Base-by-base conservation (phyloP, 306 rosid species). In the Lagenaria siceraria region DNA sequence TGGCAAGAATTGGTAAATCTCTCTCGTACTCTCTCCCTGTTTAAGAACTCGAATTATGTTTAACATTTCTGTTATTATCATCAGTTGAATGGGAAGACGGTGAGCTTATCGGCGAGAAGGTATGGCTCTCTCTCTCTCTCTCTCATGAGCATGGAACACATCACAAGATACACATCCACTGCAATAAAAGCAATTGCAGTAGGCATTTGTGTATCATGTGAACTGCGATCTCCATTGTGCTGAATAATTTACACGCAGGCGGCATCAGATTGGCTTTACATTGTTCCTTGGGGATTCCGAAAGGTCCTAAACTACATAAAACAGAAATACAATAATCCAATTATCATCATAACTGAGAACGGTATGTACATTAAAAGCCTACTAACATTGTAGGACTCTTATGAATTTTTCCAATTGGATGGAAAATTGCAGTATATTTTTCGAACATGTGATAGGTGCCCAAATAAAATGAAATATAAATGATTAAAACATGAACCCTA, bases 211-310 rank as follows among this genome's bases (percentile, higher is more conserved):
- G 24, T 60, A 17, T 53, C 10, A 1, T 46, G 52, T 46, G 52
- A 46, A 46, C 19, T 36, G 42, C 58, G 19, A 42, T 48, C 40
- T 25, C 15, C 59, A 72, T 18, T 76, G 59, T 43, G 42, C 74
- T 79, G 76, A 76, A 13, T 8, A 51, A 79, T 79, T 75, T 72
- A 78, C 31, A 84, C 78, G 82, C 93, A 91, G 98, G 98, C 98
- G 54, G 98, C 98, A 81, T 94, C 98, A 46, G 97, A 94, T 74
- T 94, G 97, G 98, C 93, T 94, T 76, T 91, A 91, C 81, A 82
- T 90, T 77, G 97, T 94, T 91, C 98, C 98, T 53, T 94, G 98
- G 98, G 98, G 98, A 76, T 56, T 94, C 17, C 83, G 85, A 69
- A 94, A 87, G 88, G 66, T 88, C 86, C 83, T 94, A 51, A 91